Evolutionary conservation across 73 alveolate species (phyloP).

Genomic region (Blepharisma stoltei): DNA sequence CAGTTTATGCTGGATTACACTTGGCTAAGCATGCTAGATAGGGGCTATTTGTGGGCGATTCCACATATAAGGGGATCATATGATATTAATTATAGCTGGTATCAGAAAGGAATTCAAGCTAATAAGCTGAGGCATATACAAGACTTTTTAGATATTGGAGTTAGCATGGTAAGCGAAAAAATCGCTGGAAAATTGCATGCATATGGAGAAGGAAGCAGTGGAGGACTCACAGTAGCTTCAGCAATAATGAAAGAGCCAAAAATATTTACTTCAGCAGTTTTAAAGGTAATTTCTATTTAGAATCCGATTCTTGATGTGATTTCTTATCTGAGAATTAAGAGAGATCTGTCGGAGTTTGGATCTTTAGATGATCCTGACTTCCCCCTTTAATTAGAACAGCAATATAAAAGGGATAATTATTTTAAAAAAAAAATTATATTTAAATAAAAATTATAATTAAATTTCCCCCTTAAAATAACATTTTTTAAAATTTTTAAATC

Average conservation of each 20-base stretch:
- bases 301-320: slow-evolving; percentile 1
- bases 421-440: too few species aligned
- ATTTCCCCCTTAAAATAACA: too few species aligned
- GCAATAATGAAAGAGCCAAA: slow-evolving; percentile 21
- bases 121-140: slow-evolving; percentile 11
- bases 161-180: slow-evolving; percentile 22
- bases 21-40: slow-evolving; percentile 22
- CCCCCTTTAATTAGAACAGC: too few species aligned
- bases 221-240: slow-evolving; percentile 27
- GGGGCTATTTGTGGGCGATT: slow-evolving; percentile 5
- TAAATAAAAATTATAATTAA: too few species aligned
- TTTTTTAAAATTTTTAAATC: too few species aligned
- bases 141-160: slow-evolving; percentile 18
- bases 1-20: neutral
- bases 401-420: too few species aligned
- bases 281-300: neutral
- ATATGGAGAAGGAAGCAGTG: neutral
- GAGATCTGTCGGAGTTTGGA: neutral
- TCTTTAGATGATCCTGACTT: neutral
- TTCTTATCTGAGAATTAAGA: neutral
- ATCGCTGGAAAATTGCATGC: neutral
- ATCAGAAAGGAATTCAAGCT: neutral
- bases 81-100: slow-evolving; percentile 8
- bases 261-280: slow-evolving; percentile 16
- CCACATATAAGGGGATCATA: slow-evolving; percentile 23